Evolutionary conservation across 345 rosid genomes (phyloP).

Genomic region (Schrenkiella parvula): DNA sequence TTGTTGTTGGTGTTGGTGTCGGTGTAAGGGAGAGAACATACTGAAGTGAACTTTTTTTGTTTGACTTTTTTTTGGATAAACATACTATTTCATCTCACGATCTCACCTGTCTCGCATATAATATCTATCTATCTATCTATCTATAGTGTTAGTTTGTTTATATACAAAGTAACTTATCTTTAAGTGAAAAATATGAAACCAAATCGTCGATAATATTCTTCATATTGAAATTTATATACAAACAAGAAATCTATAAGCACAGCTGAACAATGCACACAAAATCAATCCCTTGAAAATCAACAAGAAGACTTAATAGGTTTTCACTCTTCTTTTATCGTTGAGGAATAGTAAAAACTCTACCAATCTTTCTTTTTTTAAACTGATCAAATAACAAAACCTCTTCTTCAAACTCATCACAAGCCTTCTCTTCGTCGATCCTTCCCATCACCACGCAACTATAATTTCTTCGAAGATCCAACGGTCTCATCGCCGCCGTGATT

Average conservation of each 20-base stretch:
- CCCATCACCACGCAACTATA: slow-evolving; percentile 38
- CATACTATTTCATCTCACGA: neutral
- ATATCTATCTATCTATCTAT: no score
- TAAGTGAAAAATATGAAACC: neutral
- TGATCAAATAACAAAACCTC: neutral
- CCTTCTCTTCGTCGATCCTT: slow-evolving; percentile 73
- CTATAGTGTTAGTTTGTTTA: neutral
- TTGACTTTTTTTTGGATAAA: neutral
- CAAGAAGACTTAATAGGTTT: no score
- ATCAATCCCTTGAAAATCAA: neutral
- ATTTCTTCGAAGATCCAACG: slow-evolving; percentile 22
- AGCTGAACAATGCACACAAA: neutral
- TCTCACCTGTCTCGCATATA: neutral
- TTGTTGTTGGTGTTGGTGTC: neutral
- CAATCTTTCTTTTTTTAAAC: neutral
- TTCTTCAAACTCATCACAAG: slow-evolving; percentile 44
- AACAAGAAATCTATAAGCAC: neutral
- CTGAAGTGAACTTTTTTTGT: slow-evolving; percentile 5
- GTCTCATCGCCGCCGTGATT: slow-evolving; percentile 13
- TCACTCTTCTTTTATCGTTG: neutral
- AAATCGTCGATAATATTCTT: no score
- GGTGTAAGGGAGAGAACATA: neutral
- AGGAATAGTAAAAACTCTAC: neutral
- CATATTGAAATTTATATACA: neutral
- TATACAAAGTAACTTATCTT: neutral